Evolutionary conservation across 2,329 filamentous ascomycete genomes (phyloP).

Genomic region (Pestalotiopsis sp.): DNA sequence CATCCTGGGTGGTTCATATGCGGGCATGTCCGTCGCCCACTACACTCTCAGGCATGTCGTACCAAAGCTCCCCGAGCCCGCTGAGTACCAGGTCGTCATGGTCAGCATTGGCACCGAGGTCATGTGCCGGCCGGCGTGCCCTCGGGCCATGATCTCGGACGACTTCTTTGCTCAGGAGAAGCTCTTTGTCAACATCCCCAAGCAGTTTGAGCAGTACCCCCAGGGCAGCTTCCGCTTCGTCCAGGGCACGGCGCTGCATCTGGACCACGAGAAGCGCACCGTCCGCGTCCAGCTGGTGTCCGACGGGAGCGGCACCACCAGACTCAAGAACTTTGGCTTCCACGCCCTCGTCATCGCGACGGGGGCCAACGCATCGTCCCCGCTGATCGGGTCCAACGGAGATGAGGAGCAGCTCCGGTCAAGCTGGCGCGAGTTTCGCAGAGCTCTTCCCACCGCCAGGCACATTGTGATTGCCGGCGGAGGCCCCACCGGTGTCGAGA

Average conservation of each 20-base stretch:
- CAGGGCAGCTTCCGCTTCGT: conserved; percentile 41
- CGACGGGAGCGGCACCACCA: conserved; percentile 4
- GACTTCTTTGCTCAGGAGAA: conserved; percentile 44
- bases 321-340: conserved; percentile 32
- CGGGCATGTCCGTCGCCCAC: conserved; percentile 53
- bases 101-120: conserved; percentile 43
- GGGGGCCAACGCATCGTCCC: conserved; percentile 46
- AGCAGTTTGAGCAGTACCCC: conserved; percentile 42
- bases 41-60: conserved; percentile 55
- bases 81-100: conserved; percentile 43
- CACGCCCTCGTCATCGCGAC: conserved; percentile 53
- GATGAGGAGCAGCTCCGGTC: conserved; percentile 35
- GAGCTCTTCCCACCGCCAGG: conserved; percentile 39
- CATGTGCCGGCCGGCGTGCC: conserved; percentile 45
- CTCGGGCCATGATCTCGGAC: conserved; percentile 49
- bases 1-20: conserved; percentile 57
- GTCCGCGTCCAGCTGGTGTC: conserved; percentile 29
- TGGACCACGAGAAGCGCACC: conserved; percentile 36
- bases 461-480: conserved; percentile 47
- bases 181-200: conserved; percentile 43
- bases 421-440: conserved; percentile 42
- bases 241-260: conserved; percentile 38
- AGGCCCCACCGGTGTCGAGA: conserved; percentile 47
- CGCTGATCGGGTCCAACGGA: conserved; percentile 41
- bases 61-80: conserved; percentile 38